phyloP scores from a whole-genome alignment of 805 yeast genomes.

The Pichia kluyveri region DNA sequence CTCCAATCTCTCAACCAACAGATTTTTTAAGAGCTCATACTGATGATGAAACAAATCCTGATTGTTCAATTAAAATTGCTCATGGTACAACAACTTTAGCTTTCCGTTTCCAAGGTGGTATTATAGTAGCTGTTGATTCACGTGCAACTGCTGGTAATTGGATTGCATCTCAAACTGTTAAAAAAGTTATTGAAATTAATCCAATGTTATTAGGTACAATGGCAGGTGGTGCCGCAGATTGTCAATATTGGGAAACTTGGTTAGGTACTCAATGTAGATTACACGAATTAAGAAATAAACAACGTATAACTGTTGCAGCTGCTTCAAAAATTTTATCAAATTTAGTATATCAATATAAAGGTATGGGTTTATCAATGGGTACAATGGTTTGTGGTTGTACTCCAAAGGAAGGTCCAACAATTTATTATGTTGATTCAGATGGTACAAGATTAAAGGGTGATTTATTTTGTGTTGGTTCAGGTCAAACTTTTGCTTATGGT shows the following conservation, averaged over 20 bases:
- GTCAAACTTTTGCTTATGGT: conserved; percentile 99
- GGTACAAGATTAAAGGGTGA: conserved; percentile 95
- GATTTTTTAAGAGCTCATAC: conserved; percentile 96
- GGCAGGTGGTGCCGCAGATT: conserved; percentile 99
- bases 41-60: conserved; percentile 87
- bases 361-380: conserved; percentile 98
- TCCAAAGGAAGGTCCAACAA: conserved; percentile 89
- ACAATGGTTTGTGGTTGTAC: conserved; percentile 98
- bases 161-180: conserved; percentile 97
- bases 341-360: conserved; percentile 87
- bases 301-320: conserved; percentile 91
- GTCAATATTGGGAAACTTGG: conserved; percentile 99
- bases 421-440: conserved; percentile 93
- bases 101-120: conserved; percentile 92
- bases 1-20: conserved; percentile 83
- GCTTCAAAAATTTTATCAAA: conserved; percentile 91
- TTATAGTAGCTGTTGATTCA: conserved; percentile 93
- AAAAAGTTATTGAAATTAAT: conserved; percentile 93
- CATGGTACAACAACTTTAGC: conserved; percentile 99
- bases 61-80: conserved; percentile 90
- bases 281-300: conserved; percentile 90
- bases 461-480: conserved; percentile 94
- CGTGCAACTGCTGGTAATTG: conserved; percentile 97
- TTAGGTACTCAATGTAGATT: conserved; percentile 92
- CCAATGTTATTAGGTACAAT: conserved; percentile 91